A percentile compares a stretch with the other conserved stretches of the same genome.
Evolutionary conservation across 768 basidiomycete species (phyloP).

Genomic region (Dendrothele bispora): DNA sequence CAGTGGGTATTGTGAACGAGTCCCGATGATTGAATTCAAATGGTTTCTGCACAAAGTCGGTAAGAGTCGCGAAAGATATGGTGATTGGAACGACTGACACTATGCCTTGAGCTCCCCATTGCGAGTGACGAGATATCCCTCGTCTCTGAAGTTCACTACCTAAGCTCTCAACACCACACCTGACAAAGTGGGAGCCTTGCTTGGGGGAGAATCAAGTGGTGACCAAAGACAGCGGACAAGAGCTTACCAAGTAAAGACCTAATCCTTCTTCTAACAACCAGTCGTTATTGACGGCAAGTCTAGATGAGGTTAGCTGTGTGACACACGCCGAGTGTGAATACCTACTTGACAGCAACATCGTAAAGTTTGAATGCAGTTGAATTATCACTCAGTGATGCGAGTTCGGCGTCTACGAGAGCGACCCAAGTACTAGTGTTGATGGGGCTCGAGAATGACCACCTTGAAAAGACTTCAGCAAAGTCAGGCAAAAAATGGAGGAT

Average conservation of each 20-base stretch:
- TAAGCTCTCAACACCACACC: conserved; percentile 63
- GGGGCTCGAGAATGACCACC: conserved; percentile 71
- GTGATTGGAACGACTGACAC: conserved; percentile 42
- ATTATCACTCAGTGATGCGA: conserved; percentile 56
- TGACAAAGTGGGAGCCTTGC: conserved; percentile 73
- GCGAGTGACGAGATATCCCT: conserved; percentile 62
- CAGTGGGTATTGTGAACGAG: conserved; percentile 44
- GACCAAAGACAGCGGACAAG: conserved; percentile 8
- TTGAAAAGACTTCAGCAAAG: conserved; percentile 21
- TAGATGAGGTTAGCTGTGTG: conserved; percentile 19
- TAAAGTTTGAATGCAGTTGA: conserved; percentile 65
- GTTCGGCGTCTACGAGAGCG: conserved; percentile 69
- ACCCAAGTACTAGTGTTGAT: conserved; percentile 71
- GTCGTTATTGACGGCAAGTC: conserved; percentile 63
- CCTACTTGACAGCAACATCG: conserved; percentile 66
- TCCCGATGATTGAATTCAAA: conserved; percentile 46
- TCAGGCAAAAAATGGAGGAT: neutral
- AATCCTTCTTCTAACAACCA: conserved; percentile 76
- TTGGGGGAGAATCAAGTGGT: conserved; percentile 19
- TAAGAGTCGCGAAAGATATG: neutral
- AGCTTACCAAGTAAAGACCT: conserved; percentile 58
- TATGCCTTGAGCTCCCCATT: conserved; percentile 75
- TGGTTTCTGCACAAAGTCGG: conserved; percentile 38
- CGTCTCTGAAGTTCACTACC: conserved; percentile 68
- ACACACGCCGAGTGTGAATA: neutral